phyloP scores from a whole-genome alignment of 1,139 yeast species.

The Yamadazyma conglobata region DNA sequence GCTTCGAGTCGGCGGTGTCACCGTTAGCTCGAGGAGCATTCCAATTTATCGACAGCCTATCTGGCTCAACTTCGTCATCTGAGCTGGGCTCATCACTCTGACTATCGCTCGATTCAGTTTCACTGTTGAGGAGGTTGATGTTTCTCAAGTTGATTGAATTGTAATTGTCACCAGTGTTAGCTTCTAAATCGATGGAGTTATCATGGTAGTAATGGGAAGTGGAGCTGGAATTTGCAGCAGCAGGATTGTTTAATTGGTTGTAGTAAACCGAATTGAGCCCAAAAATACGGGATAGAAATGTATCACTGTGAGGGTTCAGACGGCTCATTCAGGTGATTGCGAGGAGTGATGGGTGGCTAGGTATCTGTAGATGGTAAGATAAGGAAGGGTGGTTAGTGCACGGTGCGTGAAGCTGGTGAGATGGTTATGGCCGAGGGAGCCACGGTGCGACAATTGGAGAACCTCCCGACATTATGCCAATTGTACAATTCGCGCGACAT shows the following conservation, averaged over 20 bases:
- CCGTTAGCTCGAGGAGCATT: slow-evolving; percentile 3
- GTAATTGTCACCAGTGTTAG: slow-evolving; percentile 7
- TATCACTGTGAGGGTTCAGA: slow-evolving; percentile 26
- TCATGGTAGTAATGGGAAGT: slow-evolving; percentile 39
- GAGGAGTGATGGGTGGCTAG: no score
- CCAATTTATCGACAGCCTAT: slow-evolving; percentile 12
- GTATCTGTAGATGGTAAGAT: no score
- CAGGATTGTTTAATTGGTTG: slow-evolving; percentile 24
- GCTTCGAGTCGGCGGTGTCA: not conserved
- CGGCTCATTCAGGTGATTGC: slow-evolving; percentile 3
- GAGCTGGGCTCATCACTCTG: slow-evolving; percentile 13
- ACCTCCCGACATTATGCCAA: no score
- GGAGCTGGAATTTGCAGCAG: no score
- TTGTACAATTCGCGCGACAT: no score
- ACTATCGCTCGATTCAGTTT: slow-evolving; percentile 11
- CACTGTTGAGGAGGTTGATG: slow-evolving; percentile 9
- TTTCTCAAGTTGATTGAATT: slow-evolving; percentile 9
- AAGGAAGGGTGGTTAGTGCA: no score
- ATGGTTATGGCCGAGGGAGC: no score
- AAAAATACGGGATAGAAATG: slow-evolving; percentile 55
- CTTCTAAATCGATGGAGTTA: slow-evolving; percentile 18
- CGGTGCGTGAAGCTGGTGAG: no score
- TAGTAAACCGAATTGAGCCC: slow-evolving; percentile 50
- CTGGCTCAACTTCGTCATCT: no score
- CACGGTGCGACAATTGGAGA: no score